Base-by-base conservation (phyloP, 1,284 basidiomycete genomes). In the Marasmius oreades region DNA sequence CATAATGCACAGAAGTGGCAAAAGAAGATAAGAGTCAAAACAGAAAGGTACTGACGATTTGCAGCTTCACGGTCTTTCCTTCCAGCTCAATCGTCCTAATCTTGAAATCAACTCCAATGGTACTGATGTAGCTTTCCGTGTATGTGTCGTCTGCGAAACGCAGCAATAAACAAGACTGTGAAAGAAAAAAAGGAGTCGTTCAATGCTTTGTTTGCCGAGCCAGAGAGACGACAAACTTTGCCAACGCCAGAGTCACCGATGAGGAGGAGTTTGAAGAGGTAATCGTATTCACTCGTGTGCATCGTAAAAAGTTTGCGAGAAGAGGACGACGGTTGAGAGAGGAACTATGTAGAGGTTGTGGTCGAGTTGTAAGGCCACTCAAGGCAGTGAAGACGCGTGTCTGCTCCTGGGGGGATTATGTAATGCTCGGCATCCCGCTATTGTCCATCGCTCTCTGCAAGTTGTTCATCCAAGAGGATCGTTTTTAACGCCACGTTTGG, bases 101-200 rank as follows among this genome's bases (percentile, higher is more conserved):
- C 90, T 99, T 99, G 82, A 99, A 99, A 80, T 99, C 97, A 59
- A 99, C 94, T 63, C 96, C 96, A 74, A 99, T 99, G 28, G 96
- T 99, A 63, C 91, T 94, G 74, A 99, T 98, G 77, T 98, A 99
- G 69, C 92, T 95, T 75, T 98, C 95, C 55, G 97, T 99, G 82
- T 98, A 99, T 58, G 96, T 96, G 74, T 99, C 97, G 76, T 99
- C 97, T 67, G 95, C 96, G 73, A 99, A 99, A 71, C 97, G 94
- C 58, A 99, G 85, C 56, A 99, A 86, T 59, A 99, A 81, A 81
- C 97, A 99, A 50, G 96, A 98, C 88, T 99, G 54, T 47, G 57
- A 59, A 56, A 60, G 57, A 59, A 62, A 54, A 53, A 59, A 62
- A 51, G 47, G 55, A 56, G 60, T 61, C 56, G 60, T 60, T 47